phyloP scores from a whole-genome alignment of 306 rosid genomes.

The Prunus armeniaca region DNA sequence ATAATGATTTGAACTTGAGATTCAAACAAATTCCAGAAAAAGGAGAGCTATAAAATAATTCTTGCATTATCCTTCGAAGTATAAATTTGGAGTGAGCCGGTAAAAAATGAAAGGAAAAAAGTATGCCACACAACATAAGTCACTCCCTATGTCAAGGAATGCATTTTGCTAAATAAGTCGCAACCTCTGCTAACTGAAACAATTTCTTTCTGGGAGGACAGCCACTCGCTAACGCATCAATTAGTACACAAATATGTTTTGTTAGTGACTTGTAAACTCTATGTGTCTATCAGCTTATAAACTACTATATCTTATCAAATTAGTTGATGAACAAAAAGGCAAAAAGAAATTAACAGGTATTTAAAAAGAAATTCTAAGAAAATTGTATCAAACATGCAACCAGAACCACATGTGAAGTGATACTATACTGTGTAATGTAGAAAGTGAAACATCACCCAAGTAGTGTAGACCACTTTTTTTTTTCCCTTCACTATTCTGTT shows the following conservation, averaged over 20 bases:
- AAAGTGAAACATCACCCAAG: no score
- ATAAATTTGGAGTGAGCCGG: background rate
- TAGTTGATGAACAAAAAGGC: background rate
- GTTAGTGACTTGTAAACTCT: background rate
- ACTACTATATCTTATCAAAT: background rate
- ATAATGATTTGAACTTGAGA: conserved; percentile 4
- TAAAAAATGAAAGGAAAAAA: background rate
- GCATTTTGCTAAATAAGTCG: background rate
- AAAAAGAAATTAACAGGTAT: background rate
- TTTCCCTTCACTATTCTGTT: no score
- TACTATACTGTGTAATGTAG: no score
- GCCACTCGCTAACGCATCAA: background rate
- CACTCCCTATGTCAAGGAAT: background rate
- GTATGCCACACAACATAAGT: background rate
- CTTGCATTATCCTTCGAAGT: background rate
- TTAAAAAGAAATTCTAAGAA: background rate
- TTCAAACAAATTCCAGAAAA: background rate
- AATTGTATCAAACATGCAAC: background rate
- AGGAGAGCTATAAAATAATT: background rate
- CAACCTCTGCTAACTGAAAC: background rate
- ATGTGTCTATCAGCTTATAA: background rate
- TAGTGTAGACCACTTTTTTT: no score
- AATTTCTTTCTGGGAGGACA: background rate
- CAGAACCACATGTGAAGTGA: background rate
- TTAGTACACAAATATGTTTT: background rate